Base-by-base conservation (phyloP, 257 asterid species). In the Nicotiana undulata region DNA sequence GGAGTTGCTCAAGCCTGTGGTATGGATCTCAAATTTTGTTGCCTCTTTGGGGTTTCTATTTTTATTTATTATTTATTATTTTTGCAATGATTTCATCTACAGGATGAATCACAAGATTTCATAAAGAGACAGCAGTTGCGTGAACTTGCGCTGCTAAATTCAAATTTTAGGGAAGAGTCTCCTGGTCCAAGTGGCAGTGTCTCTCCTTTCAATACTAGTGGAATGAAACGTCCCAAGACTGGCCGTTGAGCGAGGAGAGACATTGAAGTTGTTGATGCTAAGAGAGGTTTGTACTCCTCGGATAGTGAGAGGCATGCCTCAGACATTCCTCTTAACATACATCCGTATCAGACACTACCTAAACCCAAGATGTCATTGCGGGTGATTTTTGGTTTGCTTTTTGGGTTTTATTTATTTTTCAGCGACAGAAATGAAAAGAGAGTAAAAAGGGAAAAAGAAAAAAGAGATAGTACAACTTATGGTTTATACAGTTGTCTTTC, bases 151-250 rank as follows among this genome's bases (percentile, higher is more conserved):
- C 70, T 96, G 94, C 87, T 96, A 80, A 96, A 96, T 86, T 96
- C 99, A 55, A 93, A 90, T 80, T 89, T 92, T 80, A 90, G 95
- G 88, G 99, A 96, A 87, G 99, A 94, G 85, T 92, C 98, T 81
- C 99, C 98, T 7, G 98, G 99, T 75, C 98, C 99, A 49, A 93
- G 98, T 82, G 97, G 97, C 84, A 91, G 98, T 18, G 90, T 92
- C 70, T 96, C 99, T 4, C 97, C 97, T 86, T 96, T 96, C 90
- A 94, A 91, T 86, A 88, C 92, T 61, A 90, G 92, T 65, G 97
- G 97, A 82, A 90, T 93, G 98, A 96, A 96, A 86, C 98, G 98
- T 81, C 97, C 98, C 53, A 96, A 96, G 87, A 94, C 98, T 22
- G 98, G 98, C 81, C 94, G 93, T 58, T 96, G 84, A 85, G 72